phyloP scores from a whole-genome alignment of 257 asterid species.

The Osmanthus fragrans region DNA sequence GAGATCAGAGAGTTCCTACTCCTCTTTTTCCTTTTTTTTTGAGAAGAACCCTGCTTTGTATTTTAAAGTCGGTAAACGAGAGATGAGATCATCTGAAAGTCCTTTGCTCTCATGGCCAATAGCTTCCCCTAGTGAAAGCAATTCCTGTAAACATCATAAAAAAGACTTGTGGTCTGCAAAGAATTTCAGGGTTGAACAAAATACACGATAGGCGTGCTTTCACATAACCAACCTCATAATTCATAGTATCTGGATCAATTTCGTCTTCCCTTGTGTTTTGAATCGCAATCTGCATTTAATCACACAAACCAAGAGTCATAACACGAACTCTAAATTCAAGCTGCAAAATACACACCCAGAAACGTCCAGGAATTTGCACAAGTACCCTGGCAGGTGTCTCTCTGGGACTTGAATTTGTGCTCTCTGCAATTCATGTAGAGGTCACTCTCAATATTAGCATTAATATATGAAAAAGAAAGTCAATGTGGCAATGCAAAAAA shows the following conservation, averaged over 20 bases:
- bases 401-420: slow-evolving; percentile 36
- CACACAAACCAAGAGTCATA: slow-evolving; percentile 6
- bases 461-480: neutral
- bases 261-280: slow-evolving; percentile 53
- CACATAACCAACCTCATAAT: slow-evolving; percentile 71
- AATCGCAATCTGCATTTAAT: slow-evolving; percentile 43
- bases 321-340: slow-evolving; percentile 9
- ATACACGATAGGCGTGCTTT: neutral
- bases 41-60: slow-evolving; percentile 58
- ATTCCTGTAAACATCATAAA: slow-evolving; percentile 50
- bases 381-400: slow-evolving; percentile 52
- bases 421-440: slow-evolving; percentile 48
- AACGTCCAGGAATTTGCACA: slow-evolving; percentile 15
- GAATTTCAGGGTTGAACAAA: neutral
- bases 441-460: slow-evolving; percentile 8
- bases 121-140: slow-evolving; percentile 77
- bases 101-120: slow-evolving; percentile 83
- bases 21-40: slow-evolving; percentile 40
- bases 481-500: neutral
- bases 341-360: slow-evolving; percentile 19
- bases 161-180: neutral
- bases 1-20: neutral
- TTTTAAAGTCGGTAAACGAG: slow-evolving; percentile 75
- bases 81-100: slow-evolving; percentile 64
- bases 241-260: slow-evolving; percentile 78